Evolutionary conservation across 371 early-diverging fungal species (phyloP), one percentile per base, ranked within the genome.

Genomic region (Mortierella sp.): DNA sequence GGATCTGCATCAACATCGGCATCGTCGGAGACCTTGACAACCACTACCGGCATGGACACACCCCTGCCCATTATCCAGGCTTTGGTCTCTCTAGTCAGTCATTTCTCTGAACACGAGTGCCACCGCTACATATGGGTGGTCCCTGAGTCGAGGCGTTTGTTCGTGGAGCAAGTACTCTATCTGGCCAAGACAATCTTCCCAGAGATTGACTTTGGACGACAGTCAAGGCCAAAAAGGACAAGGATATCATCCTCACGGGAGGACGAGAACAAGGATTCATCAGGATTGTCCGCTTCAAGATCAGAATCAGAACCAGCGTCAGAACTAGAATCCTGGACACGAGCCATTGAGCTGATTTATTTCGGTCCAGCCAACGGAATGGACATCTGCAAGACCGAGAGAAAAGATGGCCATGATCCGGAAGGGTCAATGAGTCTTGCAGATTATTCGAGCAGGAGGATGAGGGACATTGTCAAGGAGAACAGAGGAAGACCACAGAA

Each of bases 121-220:
- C 42, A 37, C 9, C 54, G 68, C 5, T 73, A 63, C 50, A 5
- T 73, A 21, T 73, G 73, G 73, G 30, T 73, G 31, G 49, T 67
- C 3, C 63, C 68, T 2, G 68, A 73, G 17, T 49, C 54, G 1
- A 50, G 64, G 26, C 57, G 59, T 14, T 50, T 34, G 26, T 57
- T 73, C 43, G 73, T 52, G 1, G 67, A 67, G 9, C 73, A 67
- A 26, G 57, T 61, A 0, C 34, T 73, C 31, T 26, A 27, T 21
- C 31, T 72, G 21, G 61, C 54, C 15, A 41, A 60, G n/a, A 27
- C 44, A 6, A 57, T 72, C 11, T 72, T 65, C 14, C 12, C 27
- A 11, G n/a, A 28, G 8, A 6, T 17, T 19, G 34, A 26, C 12
- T 19, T 26, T 23, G 28, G 28, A 7, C n/a, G 37, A 8, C 21